Conservation (phyloP, 768 basidiomycete genomes). For the Tremella mesenterica region DNA sequence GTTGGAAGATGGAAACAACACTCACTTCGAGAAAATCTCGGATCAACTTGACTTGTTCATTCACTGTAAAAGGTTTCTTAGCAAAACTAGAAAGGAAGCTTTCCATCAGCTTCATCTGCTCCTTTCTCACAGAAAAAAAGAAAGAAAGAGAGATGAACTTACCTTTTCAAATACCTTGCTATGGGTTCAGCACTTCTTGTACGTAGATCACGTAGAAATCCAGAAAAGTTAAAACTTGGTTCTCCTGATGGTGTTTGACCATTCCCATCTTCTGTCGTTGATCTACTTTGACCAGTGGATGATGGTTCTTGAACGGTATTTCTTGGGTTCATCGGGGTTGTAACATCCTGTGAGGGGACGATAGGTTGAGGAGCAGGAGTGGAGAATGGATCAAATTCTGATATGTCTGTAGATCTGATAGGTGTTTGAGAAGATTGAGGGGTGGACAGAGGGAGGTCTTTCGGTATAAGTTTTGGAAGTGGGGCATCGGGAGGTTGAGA, state of each 20-base stretch:
- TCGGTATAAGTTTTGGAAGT: background rate
- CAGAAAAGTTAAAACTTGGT: conserved; percentile 76
- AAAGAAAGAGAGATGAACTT: conserved; percentile 45
- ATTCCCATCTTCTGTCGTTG: background rate
- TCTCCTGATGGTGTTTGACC: background rate
- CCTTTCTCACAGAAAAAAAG: too few relatives aligned
- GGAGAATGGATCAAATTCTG: conserved; percentile 2
- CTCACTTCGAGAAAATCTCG: conserved; percentile 82
- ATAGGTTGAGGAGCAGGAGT: background rate
- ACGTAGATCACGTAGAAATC: conserved; percentile 92
- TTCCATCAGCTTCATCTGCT: conserved; percentile 1
- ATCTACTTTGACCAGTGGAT: background rate
- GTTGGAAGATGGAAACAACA: background rate
- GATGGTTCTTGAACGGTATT: background rate
- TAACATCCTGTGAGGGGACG: background rate
- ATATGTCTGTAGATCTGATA: background rate
- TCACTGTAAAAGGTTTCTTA: conserved; percentile 81
- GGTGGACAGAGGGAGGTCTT: background rate
- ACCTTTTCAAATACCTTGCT: conserved; percentile 92
- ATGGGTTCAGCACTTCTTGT: conserved; percentile 77
- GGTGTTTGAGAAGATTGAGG: background rate
- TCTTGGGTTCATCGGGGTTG: background rate
- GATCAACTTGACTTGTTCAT: conserved; percentile 90
- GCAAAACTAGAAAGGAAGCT: conserved; percentile 91
- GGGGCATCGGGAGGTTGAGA: background rate